A percentile compares a stretch with the other conserved stretches of the same genome.
Evolutionary conservation across 1,284 basidiomycete species (phyloP).

Genomic region (Fomitopsis schrenkii): DNA sequence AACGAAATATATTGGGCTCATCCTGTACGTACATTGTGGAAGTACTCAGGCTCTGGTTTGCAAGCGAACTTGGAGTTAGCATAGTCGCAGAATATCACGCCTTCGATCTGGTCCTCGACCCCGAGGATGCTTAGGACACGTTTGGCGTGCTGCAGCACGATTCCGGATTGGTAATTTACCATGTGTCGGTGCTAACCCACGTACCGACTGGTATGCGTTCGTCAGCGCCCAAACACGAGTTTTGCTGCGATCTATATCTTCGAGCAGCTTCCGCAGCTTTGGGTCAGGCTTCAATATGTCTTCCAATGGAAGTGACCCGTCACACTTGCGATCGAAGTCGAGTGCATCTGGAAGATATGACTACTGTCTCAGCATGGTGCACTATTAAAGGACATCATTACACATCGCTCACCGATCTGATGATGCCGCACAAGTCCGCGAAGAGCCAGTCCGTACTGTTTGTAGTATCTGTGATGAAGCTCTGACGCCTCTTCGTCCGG

Average conservation of each 20-base stretch:
- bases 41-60: conserved; percentile 79
- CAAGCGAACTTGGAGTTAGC: conserved; percentile 65
- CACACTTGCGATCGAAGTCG: conserved; percentile 84
- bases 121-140: conserved; percentile 76
- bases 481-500: conserved; percentile 65
- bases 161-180: neutral
- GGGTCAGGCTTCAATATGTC: conserved; percentile 71
- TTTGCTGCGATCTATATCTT: conserved; percentile 77
- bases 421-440: conserved; percentile 80
- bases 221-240: conserved; percentile 80
- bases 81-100: conserved; percentile 82
- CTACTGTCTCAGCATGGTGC: neutral
- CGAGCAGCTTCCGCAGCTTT: conserved; percentile 59
- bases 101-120: conserved; percentile 75
- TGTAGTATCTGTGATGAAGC: conserved; percentile 76
- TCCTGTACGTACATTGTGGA: conserved; percentile 42
- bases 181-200: conserved; percentile 15
- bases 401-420: conserved; percentile 54
- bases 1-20: neutral
- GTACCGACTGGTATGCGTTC: conserved; percentile 73
- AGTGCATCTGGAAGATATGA: conserved; percentile 59
- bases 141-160: conserved; percentile 61
- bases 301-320: conserved; percentile 81
- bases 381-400: neutral
- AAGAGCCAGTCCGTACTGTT: conserved; percentile 80